Evolutionary conservation across 345 rosid species (phyloP), one percentile per base, ranked within the genome.

Genomic region (Salix udensis): DNA sequence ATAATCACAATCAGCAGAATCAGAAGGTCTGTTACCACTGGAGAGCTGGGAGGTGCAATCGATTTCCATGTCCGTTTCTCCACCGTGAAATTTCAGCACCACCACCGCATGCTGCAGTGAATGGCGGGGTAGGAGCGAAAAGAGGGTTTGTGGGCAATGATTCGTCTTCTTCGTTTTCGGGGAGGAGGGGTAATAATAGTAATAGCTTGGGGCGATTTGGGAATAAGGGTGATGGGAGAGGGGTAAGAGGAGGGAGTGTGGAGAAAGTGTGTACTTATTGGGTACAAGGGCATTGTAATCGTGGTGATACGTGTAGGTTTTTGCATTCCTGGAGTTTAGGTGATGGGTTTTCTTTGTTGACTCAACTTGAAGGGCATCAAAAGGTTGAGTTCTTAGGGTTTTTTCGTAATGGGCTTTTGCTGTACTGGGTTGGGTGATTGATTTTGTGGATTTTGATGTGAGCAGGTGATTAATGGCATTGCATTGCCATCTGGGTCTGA

Each of bases 311-410:
- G 83, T 92, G 99, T 76, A 87, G 87, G 81, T 96, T 26, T 77
- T 84, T 94, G 84, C 99, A 96, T 87, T 87, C 89, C n/a, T 94
- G 99, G 99, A 91, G 86, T 71, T 76, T 87, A 77, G 98, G 99
- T 26, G 97, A 92, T 24, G 68, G 88, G n/a, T 92, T 96, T 68
- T 71, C 88, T 14, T 77, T 91, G 76, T 55, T 94, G 85, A 92
- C 91, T 55, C 92, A 89, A 75, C 94, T 96, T 48, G 99, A 94
- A 77, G 98, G 98, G 24, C 99, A 94, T 81, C 88, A 89, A 44
- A 87, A 89, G 92, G 99, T 96, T 67, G 69, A 73, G 13, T 67
- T 30, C 36, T 50, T 65, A 44, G 30, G 39, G n/a, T 23, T 37
- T 65, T 79, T 73, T 23, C 73, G 52, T 79, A 36, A 16, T 21